Evolutionary conservation across 192 early-diverging fungal species (phyloP), one percentile per base, ranked within the genome.

Genomic region (Linnemannia elongata): DNA sequence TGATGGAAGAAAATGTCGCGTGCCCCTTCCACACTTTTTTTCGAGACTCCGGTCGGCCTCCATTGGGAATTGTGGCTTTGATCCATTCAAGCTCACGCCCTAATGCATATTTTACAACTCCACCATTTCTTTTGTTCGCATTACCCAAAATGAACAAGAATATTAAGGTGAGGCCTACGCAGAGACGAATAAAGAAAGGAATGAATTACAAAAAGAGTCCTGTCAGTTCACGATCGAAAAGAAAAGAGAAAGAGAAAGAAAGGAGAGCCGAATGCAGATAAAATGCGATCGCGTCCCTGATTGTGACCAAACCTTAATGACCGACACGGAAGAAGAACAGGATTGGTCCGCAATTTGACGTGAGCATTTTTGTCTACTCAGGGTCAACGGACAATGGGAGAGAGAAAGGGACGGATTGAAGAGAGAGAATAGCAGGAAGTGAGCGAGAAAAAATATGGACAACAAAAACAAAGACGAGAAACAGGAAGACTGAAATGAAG

Each of bases 261-360:
- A 33, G 4, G 73, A 35, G 45, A 33, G 42, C 18, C 13, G n/a
- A 35, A 6, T 44, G 41, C 69, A 52, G 81, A 82, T 82, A 27
- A 73, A 82, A 77, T 79, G 71, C 49, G 82, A 78, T 84, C 77
- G 73, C 47, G 66, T 20, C 35, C 57, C 74, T 78, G 82, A 84
- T 84, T 84, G 82, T 84, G 82, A 84, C 77, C 82, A 84, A 84
- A 84, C 82, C 77, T 75, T 79, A 79, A 52, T 15, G 60, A 3
- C 30, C 27, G 8, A 66, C 60, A 66, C 30, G 30, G 60, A 66
- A 66, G 30, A 66, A 27, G 10, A 33, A 63, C 10, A 30, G 60
- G 60, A 66, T 66, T 66, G 60, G 60, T 66, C 60, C 60, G 30
- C 60, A 3, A 57, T 33, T 52, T 33, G 60, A 33, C 60, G 60